Evolutionary conservation across 78 protist genomes (phyloP).

Genomic region (Cavenderia fasciculata): DNA sequence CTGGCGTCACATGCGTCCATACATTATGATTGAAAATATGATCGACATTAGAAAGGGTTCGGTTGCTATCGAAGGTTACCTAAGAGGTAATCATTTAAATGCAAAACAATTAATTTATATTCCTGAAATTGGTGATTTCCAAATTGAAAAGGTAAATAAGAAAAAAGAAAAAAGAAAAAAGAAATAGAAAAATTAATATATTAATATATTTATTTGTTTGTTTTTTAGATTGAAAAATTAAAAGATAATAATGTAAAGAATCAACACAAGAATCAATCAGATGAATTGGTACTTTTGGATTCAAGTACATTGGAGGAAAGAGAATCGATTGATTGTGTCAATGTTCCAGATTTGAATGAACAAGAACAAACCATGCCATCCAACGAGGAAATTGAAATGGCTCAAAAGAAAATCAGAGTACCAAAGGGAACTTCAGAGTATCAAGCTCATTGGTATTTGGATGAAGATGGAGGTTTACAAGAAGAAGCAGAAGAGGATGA

Average conservation of each 20-base stretch:
- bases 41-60: not conserved
- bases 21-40: constrained; percentile 18
- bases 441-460: constrained; percentile 91
- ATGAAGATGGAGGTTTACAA: constrained; percentile 75
- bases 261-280: too few relatives aligned
- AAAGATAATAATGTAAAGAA: too few relatives aligned
- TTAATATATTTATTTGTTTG: too few relatives aligned
- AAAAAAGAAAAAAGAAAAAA: not conserved
- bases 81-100: constrained; percentile 57
- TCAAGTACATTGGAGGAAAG: constrained; percentile 5
- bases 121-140: constrained; percentile 84
- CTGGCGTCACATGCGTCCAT: constrained; percentile 55
- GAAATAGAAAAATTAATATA: too few relatives aligned
- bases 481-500: constrained; percentile 55
- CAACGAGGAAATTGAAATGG: constrained; percentile 79
- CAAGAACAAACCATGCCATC: constrained; percentile 86
- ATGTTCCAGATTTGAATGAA: constrained; percentile 73
- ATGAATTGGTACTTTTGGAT: not conserved
- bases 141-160: constrained; percentile 20
- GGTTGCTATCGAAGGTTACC: constrained; percentile 38
- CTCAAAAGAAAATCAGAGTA: constrained; percentile 71
- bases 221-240: too few relatives aligned
- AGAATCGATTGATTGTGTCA: constrained; percentile 54
- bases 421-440: constrained; percentile 89
- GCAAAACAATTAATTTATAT: constrained; percentile 83